Percentiles rank a stretch among this genome's conserved stretches.
phyloP scores from a whole-genome alignment of 495 filamentous ascomycete species.

The Aspergillus leporis region DNA sequence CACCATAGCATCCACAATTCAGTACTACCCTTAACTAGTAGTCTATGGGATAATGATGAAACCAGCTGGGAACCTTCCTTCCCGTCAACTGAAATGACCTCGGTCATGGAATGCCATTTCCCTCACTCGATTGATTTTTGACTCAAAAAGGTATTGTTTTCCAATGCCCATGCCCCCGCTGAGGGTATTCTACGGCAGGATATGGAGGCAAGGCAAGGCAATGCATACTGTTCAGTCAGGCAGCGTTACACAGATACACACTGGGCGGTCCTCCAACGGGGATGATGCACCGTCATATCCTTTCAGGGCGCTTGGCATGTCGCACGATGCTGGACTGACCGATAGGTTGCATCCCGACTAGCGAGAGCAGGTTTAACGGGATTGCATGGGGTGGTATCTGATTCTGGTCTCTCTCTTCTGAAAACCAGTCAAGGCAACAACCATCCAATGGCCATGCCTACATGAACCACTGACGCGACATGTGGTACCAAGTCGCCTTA shows the following conservation, averaged over 20 bases:
- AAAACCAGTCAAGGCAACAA: neutral
- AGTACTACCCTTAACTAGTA: too few species aligned
- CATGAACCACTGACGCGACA: neutral
- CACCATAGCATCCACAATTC: too few species aligned
- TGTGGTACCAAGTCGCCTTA: neutral
- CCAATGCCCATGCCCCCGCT: too few species aligned
- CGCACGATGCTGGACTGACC: neutral
- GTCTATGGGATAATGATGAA: neutral
- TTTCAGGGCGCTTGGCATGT: neutral
- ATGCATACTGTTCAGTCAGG: neutral
- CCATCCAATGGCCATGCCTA: neutral
- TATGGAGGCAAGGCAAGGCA: too few species aligned
- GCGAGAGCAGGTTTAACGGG: neutral
- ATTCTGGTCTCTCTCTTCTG: neutral
- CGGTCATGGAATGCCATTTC: neutral
- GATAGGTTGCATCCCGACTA: neutral
- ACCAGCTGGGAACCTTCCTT: neutral
- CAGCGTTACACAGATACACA: neutral
- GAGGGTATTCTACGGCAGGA: neutral
- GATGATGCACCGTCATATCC: neutral
- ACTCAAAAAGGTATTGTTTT: neutral
- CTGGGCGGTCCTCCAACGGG: neutral
- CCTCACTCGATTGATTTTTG: neutral
- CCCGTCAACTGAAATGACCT: neutral
- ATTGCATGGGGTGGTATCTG: constrained; percentile 10